Evolutionary conservation across 2,329 filamentous ascomycete genomes (phyloP), one percentile per base, ranked within the genome.

Genomic region (Penicillium sp.): DNA sequence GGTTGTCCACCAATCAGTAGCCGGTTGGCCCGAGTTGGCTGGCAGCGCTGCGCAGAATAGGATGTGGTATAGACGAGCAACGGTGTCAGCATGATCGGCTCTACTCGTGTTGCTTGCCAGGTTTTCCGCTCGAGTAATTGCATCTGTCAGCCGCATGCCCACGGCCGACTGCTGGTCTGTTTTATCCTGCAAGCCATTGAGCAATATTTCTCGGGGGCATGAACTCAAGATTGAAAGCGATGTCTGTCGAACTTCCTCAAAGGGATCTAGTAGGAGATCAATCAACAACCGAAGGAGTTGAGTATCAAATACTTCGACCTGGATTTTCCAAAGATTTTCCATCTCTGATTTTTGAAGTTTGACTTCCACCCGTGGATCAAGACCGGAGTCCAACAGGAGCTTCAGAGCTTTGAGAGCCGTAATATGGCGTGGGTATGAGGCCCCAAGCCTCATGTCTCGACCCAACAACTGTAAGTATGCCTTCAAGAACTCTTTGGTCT

Each of bases 21-120:
- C 40, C 14, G 18, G 32, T 23, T 47, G 44, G n/a, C 52, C 27
- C 1, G 61, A 49, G 66, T 61, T 52, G n/a, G 73, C 68, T 1
- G 70, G 71, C 16, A 67, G 66, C 13, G 82, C 76, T 68, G 85
- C 83, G 38, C 78, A 77, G 67, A 86, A 90, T 4, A 91, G 71
- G 14, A 96, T 75, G 38, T 89, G 85, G 57, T 87, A 88, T 2
- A 87, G 79, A 49, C 90, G 85, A 32, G 92, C 93, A 44, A 94
- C 86, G 9, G 93, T 93, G 73, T 99, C 93, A 1, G 92, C 91
- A 70, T 96, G 90, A 68, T 97, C 92, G 11, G 91, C 93, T 57
- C 94, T 83, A 19, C 90, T 90, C 4, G 91, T 96, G 14, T 68
- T 71, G 51, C 72, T 74, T 44, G 74, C 74, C 38, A 74, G 58